Evolutionary conservation across 2,329 filamentous ascomycete genomes (phyloP), one percentile per base, ranked within the genome.

Genomic region (Emericellopsis cladophorae): DNA sequence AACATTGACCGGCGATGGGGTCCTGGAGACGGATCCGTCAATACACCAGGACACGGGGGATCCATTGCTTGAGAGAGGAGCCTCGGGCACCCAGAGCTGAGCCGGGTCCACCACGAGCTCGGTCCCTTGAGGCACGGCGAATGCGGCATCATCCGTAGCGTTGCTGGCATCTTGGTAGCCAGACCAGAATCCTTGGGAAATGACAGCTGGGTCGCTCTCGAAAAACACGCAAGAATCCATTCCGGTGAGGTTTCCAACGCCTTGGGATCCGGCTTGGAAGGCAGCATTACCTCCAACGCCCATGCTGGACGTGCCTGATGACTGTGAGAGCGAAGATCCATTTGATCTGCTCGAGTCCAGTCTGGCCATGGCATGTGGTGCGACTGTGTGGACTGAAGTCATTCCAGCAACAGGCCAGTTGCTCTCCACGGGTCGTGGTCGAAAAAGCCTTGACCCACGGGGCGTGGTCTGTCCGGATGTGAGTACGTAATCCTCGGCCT

Each of bases 401-500:
- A 58, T 51, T 49, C 61, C 57, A 42, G 59, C 49, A 46, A 60
- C 48, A 41, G 61, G 61, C 72, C 73, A 76, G 53, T 68, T 62
- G 57, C 59, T 60, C 44, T 73, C 69, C 51, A 63, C 51, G 49
- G 59, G 51, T 46, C 71, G 66, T 56, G 56, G 52, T 44, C 66
- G 64, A 52, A 68, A 64, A 59, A 68, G 51, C 48, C 54, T 55
- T 46, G 57, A 52, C 65, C 60, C 68, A 65, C 65, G 62, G 52
- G 72, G 68, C 43, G 70, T 73, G 54, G 66, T 67, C 48, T 74
- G 69, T 55, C 68, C 70, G 58, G 71, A 71, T 52, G 65, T 63
- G 57, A 68, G 71, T 51, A 68, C 57, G 58, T 64, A 72, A 42
- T 75, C 72, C 62, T 75, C 73, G 51, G 64, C 50, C 47, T 76